Conservation (phyloP, 108 stramenopile species). For the Mayamaea pseudoterrestris region DNA sequence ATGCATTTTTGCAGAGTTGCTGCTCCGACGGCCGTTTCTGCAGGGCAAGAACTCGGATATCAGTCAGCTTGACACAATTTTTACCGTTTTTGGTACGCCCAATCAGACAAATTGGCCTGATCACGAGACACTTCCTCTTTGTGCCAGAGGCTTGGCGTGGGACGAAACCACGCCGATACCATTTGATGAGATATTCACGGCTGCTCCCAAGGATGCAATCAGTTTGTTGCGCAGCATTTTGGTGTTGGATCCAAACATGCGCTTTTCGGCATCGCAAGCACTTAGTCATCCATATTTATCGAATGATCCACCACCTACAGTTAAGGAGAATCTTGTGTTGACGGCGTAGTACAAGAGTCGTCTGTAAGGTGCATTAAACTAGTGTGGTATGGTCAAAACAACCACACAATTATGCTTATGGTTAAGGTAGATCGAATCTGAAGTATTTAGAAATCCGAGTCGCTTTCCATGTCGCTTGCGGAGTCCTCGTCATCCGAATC, state of each 20-base stretch:
- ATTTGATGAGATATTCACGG: conserved; percentile 81
- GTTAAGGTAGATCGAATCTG: too few species aligned
- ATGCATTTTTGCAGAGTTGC: conserved; percentile 90
- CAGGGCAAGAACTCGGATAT: conserved; percentile 76
- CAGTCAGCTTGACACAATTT: conserved; percentile 73
- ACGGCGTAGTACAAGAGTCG: conserved; percentile 4
- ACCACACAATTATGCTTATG: too few species aligned
- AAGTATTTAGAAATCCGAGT: too few species aligned
- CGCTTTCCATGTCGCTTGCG: too few species aligned
- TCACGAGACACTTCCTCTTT: conserved; percentile 64
- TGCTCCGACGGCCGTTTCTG: conserved; percentile 78
- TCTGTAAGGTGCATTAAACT: too few species aligned
- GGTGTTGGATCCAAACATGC: conserved; percentile 76
- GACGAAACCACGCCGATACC: conserved; percentile 69
- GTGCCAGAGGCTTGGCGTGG: conserved; percentile 58
- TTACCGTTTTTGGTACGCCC: conserved; percentile 84
- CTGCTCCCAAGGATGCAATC: conserved; percentile 76
- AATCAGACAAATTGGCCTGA: conserved; percentile 84
- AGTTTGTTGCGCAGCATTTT: conserved; percentile 68
- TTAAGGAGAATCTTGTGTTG: conserved; percentile 64
- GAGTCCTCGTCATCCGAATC: too few species aligned
- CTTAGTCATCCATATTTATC: conserved; percentile 80
- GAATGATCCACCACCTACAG: conserved; percentile 80
- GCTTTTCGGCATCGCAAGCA: conserved; percentile 69
- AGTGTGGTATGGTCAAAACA: too few species aligned